A percentile compares a stretch with the other conserved stretches of the same genome.
Evolutionary conservation across 345 rosid genomes (phyloP).

Genomic region (Orychophragmus violaceus): DNA sequence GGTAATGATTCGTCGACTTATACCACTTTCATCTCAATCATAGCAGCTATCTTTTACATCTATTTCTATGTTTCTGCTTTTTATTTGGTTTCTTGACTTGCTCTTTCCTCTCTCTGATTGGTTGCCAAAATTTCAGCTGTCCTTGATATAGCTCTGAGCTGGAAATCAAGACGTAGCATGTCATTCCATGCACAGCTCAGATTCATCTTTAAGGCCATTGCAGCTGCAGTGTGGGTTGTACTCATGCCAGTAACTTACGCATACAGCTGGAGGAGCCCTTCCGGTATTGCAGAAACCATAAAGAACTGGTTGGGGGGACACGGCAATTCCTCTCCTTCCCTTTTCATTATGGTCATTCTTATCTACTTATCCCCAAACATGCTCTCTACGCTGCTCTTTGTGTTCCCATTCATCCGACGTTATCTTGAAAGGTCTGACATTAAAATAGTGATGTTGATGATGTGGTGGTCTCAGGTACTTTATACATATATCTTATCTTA

Average conservation of each 20-base stretch:
- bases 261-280: slow-evolving; percentile 44
- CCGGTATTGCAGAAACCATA: slow-evolving; percentile 42
- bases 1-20: too few species aligned
- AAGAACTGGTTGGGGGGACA: slow-evolving; percentile 55
- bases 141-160: slow-evolving; percentile 45
- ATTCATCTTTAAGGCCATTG: slow-evolving; percentile 43
- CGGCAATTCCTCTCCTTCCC: slow-evolving; percentile 37
- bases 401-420: slow-evolving; percentile 49
- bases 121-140: slow-evolving; percentile 35
- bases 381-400: slow-evolving; percentile 43
- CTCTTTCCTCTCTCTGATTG: too few species aligned
- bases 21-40: too few species aligned
- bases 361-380: slow-evolving; percentile 49
- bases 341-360: slow-evolving; percentile 42
- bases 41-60: too few species aligned
- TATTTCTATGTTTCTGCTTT: background rate
- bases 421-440: slow-evolving; percentile 43
- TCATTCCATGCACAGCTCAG: slow-evolving; percentile 43
- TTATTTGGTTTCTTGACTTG: background rate
- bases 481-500: slow-evolving; percentile 5
- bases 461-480: slow-evolving; percentile 70
- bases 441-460: slow-evolving; percentile 42
- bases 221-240: slow-evolving; percentile 49
- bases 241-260: slow-evolving; percentile 50
- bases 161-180: slow-evolving; percentile 49